Conservation (phyloP, 306 rosid genomes). For the Phaseolus lunatus region DNA sequence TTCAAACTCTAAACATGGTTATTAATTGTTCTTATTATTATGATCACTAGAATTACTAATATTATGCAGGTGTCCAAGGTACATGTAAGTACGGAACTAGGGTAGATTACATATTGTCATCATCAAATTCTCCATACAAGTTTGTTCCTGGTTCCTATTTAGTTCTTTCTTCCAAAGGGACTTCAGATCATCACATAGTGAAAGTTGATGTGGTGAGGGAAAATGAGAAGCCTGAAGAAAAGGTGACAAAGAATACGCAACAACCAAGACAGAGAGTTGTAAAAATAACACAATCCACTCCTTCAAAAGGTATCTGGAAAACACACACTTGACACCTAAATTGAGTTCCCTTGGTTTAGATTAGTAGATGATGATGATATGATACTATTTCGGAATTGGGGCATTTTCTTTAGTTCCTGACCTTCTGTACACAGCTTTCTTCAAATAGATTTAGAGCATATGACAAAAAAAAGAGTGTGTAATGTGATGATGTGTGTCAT, state of each 20-base stretch:
- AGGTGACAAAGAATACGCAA: slow-evolving; percentile 42
- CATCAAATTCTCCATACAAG: slow-evolving; percentile 68
- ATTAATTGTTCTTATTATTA: background rate
- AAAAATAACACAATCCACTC: slow-evolving; percentile 61
- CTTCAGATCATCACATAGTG: slow-evolving; percentile 98
- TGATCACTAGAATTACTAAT: background rate
- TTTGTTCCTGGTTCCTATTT: slow-evolving; percentile 91
- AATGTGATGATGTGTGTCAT: background rate
- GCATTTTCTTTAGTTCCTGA: slow-evolving; percentile 10
- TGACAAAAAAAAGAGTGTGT: slow-evolving; percentile 7
- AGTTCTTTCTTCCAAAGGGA: slow-evolving; percentile 93
- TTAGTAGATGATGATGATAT: background rate
- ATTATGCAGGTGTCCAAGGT: slow-evolving; percentile 90
- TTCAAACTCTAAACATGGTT: background rate
- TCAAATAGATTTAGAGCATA: slow-evolving; percentile 38
- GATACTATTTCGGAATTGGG: slow-evolving; percentile 34
- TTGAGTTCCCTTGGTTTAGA: slow-evolving; percentile 20
- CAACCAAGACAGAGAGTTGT: slow-evolving; percentile 60
- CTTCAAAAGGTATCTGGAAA: slow-evolving; percentile 73
- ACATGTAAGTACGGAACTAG: slow-evolving; percentile 97
- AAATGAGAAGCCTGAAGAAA: slow-evolving; percentile 44
- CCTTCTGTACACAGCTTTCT: slow-evolving; percentile 41
- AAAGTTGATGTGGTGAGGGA: slow-evolving; percentile 72
- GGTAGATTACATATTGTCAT: slow-evolving; percentile 87
- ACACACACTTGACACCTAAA: slow-evolving; percentile 44